These are phyloP conservation scores for Lachnellula willkommii DNA, from an alignment of 2,329 filamentous ascomycete genomes.

Conservation along the genomic window DNA sequence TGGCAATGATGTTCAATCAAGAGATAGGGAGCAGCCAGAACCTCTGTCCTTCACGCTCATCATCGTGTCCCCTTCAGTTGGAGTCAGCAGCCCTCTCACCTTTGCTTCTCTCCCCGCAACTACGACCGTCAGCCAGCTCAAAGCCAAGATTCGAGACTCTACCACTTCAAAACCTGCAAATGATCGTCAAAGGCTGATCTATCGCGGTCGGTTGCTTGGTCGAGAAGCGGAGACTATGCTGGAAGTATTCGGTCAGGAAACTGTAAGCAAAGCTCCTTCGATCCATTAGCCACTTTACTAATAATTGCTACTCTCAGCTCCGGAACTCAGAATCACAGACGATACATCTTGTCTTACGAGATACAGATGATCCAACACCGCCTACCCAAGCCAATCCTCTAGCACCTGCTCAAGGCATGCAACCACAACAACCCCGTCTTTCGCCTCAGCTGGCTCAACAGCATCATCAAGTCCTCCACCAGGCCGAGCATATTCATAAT, in stretches of 20 bases:
- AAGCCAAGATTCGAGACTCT: slow-evolving; percentile 50
- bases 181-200: slow-evolving; percentile 55
- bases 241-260: slow-evolving; percentile 51
- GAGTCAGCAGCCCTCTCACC: slow-evolving; percentile 45
- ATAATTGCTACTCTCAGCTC: slow-evolving; percentile 32
- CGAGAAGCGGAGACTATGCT: slow-evolving; percentile 51
- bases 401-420: slow-evolving; percentile 15
- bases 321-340: slow-evolving; percentile 44
- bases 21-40: slow-evolving; percentile 18
- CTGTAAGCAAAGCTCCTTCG: slow-evolving; percentile 20
- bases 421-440: slow-evolving; percentile 22
- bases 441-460: slow-evolving; percentile 22
- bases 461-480: slow-evolving; percentile 22
- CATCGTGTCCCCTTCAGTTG: slow-evolving; percentile 53
- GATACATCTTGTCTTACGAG: slow-evolving; percentile 49
- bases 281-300: slow-evolving; percentile 1
- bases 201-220: slow-evolving; percentile 51
- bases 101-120: slow-evolving; percentile 45
- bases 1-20: slow-evolving; percentile 13
- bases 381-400: slow-evolving; percentile 19
- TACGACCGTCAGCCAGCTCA: slow-evolving; percentile 53
- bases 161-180: slow-evolving; percentile 47
- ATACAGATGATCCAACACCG: slow-evolving; percentile 23
- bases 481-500: slow-evolving; percentile 18
- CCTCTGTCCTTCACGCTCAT: slow-evolving; percentile 47